Conservation (phyloP, 768 basidiomycete genomes). For the Suillus bovinus region DNA sequence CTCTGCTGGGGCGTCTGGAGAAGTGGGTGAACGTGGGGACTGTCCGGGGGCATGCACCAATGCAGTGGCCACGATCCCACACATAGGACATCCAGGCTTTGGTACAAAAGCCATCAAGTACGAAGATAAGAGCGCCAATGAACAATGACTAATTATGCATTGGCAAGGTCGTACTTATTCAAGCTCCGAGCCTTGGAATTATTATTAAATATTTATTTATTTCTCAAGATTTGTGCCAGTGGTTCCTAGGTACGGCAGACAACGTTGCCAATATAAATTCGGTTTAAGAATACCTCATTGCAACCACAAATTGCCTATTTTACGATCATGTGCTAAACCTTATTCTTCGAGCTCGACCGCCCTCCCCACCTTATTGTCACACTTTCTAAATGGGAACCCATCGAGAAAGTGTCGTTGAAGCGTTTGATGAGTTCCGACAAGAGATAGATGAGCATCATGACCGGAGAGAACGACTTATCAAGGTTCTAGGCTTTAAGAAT, state of each 20-base stretch:
- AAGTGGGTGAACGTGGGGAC: constrained; percentile 47
- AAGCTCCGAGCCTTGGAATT: too few relatives aligned
- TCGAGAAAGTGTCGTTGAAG: constrained; percentile 8
- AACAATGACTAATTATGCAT: too few relatives aligned
- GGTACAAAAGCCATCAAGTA: constrained; percentile 53
- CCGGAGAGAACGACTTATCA: constrained; percentile 86
- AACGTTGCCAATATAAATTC: too few relatives aligned
- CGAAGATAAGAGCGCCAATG: too few relatives aligned
- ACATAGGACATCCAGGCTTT: constrained; percentile 75
- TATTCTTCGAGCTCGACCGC: too few relatives aligned
- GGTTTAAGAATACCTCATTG: too few relatives aligned
- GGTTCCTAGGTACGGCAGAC: too few relatives aligned
- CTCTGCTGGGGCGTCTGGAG: constrained; percentile 46
- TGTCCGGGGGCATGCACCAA: constrained; percentile 46
- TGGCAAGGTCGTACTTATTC: too few relatives aligned
- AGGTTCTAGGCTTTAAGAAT: constrained; percentile 45
- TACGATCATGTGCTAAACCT: too few relatives aligned
- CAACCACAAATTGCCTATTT: too few relatives aligned
- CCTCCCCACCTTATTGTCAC: neutral
- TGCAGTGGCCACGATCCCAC: constrained; percentile 60
- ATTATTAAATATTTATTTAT: too few relatives aligned
- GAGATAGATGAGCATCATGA: constrained; percentile 86
- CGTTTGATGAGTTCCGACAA: constrained; percentile 64
- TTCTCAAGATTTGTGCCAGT: too few relatives aligned
- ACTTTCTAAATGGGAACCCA: constrained; percentile 2